Base-by-base conservation (phyloP, 2,329 filamentous ascomycete genomes). In the Fusarium hostae region DNA sequence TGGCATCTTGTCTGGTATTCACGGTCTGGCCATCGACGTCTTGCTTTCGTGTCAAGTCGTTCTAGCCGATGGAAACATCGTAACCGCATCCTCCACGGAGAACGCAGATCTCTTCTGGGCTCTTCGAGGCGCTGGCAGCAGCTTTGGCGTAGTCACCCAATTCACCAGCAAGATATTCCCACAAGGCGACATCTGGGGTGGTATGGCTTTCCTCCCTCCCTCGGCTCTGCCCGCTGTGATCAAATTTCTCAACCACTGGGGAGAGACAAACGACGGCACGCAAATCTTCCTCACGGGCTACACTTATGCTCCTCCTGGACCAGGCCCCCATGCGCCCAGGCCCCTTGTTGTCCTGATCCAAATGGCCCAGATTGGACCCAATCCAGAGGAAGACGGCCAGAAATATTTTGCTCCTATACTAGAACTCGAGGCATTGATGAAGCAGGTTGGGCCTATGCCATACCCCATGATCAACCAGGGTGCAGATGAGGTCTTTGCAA, bases 1-100 rank as follows among this genome's bases (percentile, higher is more conserved):
- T 72, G 88, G 89, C 2, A 85, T 86, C 78, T 79, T 91, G 20
- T 85, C 83, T 30, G 86, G 87, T 2, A 79, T 81, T 35, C 81
- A 88, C 57, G 90, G 90, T 0, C 81, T 91, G 12, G 74, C 81
- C 6, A 77, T 84, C 13, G 85, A 86, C 65, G 79, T 80, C 22
- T 75, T 86, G 6, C 22, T 84, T 9, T 79, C 79, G 0, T 79
- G 78, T 5, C 75, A 81, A 41, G 77, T 86, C 7, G 81, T 86
- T 2, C 78, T 83, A 5, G 81, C 82, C 13, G 74, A 80, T 35
- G 82, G 82, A 1, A 70, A 72, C 13, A 67, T 82, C 5, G 76
- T 84, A 7, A 79, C 70, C 0, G 81, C 81, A 78, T 86, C 84
- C 3, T 78, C 81, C 16, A 74, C 75, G 0, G 80, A 87, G 70